Evolutionary conservation across 1,284 basidiomycete species (phyloP).

Genomic region (Malassezia pachydermatis): DNA sequence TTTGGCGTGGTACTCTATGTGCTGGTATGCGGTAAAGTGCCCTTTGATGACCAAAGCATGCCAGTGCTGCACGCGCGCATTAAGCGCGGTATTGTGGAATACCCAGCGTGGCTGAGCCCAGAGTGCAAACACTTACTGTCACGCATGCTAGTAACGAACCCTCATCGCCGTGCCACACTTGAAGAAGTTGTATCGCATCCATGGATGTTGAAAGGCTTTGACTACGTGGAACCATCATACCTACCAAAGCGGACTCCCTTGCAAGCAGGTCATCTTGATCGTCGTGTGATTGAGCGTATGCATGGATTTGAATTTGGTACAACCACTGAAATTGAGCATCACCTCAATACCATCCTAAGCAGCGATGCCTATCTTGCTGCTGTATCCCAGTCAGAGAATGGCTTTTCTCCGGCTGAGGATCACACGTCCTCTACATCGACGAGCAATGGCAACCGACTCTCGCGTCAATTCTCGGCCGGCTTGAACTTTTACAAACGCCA

Average conservation of each 20-base stretch:
- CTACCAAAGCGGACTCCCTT: conserved; percentile 79
- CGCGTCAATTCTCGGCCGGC: conserved; percentile 64
- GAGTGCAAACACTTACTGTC: conserved; percentile 91
- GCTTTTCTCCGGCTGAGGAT: background rate
- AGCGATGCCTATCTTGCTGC: conserved; percentile 68
- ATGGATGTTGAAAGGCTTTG: conserved; percentile 88
- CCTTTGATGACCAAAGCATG: conserved; percentile 98
- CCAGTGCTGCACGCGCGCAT: conserved; percentile 97
- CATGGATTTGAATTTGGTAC: conserved; percentile 92
- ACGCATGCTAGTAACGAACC: conserved; percentile 91
- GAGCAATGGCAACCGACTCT: conserved; percentile 17
- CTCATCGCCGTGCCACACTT: conserved; percentile 69
- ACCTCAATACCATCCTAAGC: conserved; percentile 63
- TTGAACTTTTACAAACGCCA: conserved; percentile 91
- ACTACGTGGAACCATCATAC: conserved; percentile 68
- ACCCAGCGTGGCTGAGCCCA: conserved; percentile 86
- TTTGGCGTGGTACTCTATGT: conserved; percentile 97
- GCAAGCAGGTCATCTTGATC: conserved; percentile 73
- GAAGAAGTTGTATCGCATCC: conserved; percentile 79
- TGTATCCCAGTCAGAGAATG: conserved; percentile 52
- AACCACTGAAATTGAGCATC: conserved; percentile 70
- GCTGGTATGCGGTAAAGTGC: conserved; percentile 93
- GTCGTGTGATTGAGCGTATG: conserved; percentile 78
- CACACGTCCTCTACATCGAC: background rate
- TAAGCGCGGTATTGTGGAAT: conserved; percentile 91